phyloP scores from a whole-genome alignment of 1,284 basidiomycete genomes.

The Tilletia walkeri region DNA sequence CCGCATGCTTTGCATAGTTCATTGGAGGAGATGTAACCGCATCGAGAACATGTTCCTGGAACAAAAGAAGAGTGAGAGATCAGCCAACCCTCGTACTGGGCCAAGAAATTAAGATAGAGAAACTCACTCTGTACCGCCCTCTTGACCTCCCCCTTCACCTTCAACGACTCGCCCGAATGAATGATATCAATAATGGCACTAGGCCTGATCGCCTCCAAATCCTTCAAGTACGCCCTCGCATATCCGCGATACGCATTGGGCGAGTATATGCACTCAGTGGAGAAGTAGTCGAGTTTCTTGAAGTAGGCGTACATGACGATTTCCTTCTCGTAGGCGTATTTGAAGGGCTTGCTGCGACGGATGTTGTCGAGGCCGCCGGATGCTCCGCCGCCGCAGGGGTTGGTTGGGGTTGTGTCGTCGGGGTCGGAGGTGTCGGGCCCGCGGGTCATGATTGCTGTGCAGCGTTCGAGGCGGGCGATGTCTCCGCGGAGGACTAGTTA shows the following conservation, averaged over 20 bases:
- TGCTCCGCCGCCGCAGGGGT: slow-evolving; percentile 68
- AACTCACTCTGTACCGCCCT: slow-evolving; percentile 39
- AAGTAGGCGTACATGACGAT: slow-evolving; percentile 99
- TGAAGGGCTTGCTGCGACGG: slow-evolving; percentile 95
- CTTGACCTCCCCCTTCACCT: slow-evolving; percentile 36
- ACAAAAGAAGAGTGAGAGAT: not conserved
- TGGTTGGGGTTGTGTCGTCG: not conserved
- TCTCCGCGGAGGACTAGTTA: slow-evolving; percentile 93
- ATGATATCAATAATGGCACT: slow-evolving; percentile 97
- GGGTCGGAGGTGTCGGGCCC: slow-evolving; percentile 56
- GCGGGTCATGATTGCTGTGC: slow-evolving; percentile 88
- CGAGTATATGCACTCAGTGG: slow-evolving; percentile 98
- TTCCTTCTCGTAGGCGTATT: slow-evolving; percentile 97
- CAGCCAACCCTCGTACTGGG: not conserved
- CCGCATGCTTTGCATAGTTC: slow-evolving; percentile 53
- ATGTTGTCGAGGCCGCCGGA: slow-evolving; percentile 59
- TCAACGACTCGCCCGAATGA: slow-evolving; percentile 56
- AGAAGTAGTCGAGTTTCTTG: slow-evolving; percentile 93
- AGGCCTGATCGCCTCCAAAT: slow-evolving; percentile 87
- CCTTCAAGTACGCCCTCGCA: slow-evolving; percentile 88
- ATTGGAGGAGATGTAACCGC: slow-evolving; percentile 54
- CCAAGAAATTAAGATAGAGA: too few species aligned
- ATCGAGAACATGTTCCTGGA: slow-evolving; percentile 37
- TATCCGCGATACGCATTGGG: slow-evolving; percentile 92
- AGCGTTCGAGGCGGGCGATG: slow-evolving; percentile 86